Evolutionary conservation across 75 land plant species (phyloP).

Genomic region (Larix kaempferi): DNA sequence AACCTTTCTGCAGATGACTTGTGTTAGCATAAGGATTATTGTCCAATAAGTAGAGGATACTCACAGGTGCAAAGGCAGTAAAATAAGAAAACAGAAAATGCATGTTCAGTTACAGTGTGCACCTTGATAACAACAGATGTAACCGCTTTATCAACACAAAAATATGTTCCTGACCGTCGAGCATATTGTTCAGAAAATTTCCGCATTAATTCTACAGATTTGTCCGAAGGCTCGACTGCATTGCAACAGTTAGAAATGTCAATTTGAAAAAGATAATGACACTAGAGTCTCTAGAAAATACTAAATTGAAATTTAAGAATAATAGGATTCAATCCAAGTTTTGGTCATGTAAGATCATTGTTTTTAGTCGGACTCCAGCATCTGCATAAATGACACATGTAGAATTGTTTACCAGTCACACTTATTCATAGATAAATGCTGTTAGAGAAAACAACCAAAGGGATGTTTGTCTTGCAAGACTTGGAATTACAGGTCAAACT

Average conservation of each 20-base stretch:
- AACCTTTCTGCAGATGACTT: not conserved
- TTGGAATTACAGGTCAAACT: not conserved
- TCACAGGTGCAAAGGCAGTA: not conserved
- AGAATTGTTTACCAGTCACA: not conserved
- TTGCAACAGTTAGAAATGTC: not conserved
- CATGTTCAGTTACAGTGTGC: not conserved
- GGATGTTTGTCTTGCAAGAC: not conserved
- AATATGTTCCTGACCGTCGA: conserved; percentile 86
- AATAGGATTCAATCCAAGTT: not conserved
- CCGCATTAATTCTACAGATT: conserved; percentile 89
- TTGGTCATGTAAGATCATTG: not conserved
- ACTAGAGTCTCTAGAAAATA: not conserved
- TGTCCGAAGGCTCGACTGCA: conserved; percentile 80
- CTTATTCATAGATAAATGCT: not conserved
- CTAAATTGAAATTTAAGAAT: not conserved
- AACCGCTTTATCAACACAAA: conserved; percentile 88
- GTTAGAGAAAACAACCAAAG: not conserved
- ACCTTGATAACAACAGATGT: conserved; percentile 97
- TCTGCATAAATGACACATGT: not conserved
- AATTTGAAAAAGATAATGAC: not conserved
- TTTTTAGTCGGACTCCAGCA: not conserved
- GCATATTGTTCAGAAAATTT: conserved; percentile 97
- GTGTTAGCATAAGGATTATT: not conserved
- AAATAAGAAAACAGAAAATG: not conserved
- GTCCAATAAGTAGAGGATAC: not conserved